A percentile compares a stretch with the other conserved stretches of the same genome.
These are phyloP conservation scores for Ogataea populi-albae DNA, from an alignment of 805 yeast species.

Conservation along the genomic window DNA sequence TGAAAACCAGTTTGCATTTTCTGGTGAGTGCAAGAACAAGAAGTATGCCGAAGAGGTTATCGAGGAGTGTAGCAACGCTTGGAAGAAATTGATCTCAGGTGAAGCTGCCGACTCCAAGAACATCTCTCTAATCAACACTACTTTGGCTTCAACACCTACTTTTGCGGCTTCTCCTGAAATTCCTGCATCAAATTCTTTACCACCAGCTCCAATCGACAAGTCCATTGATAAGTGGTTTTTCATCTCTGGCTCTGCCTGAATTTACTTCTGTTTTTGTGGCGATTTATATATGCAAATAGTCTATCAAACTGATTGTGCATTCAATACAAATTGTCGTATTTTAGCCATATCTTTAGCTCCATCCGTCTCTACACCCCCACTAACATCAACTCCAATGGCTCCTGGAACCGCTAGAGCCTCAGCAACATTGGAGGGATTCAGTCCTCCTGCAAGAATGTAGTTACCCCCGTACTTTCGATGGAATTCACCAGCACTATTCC, in stretches of 20 bases:
- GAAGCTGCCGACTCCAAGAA: constrained; percentile 54
- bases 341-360: constrained; percentile 72
- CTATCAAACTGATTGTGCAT: constrained; percentile 35
- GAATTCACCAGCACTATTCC: constrained; percentile 53
- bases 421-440: constrained; percentile 68
- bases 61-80: constrained; percentile 78
- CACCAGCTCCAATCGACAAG: constrained; percentile 94
- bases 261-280: constrained; percentile 2
- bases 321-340: constrained; percentile 53
- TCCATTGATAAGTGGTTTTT: constrained; percentile 98
- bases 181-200: constrained; percentile 67
- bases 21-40: constrained; percentile 87
- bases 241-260: constrained; percentile 71
- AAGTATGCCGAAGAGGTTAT: constrained; percentile 82
- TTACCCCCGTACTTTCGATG: constrained; percentile 29
- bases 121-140: constrained; percentile 73
- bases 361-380: constrained; percentile 87
- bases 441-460: constrained; percentile 85
- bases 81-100: constrained; percentile 74
- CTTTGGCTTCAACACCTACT: constrained; percentile 56
- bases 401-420: constrained; percentile 52
- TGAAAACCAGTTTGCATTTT: constrained; percentile 93
- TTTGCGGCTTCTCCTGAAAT: constrained; percentile 49
- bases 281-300: constrained; percentile 1
- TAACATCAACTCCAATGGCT: constrained; percentile 88